A percentile compares a stretch with the other conserved stretches of the same genome.
Evolutionary conservation across 768 basidiomycete species (phyloP).

Genomic region (Lentinula lateritia): DNA sequence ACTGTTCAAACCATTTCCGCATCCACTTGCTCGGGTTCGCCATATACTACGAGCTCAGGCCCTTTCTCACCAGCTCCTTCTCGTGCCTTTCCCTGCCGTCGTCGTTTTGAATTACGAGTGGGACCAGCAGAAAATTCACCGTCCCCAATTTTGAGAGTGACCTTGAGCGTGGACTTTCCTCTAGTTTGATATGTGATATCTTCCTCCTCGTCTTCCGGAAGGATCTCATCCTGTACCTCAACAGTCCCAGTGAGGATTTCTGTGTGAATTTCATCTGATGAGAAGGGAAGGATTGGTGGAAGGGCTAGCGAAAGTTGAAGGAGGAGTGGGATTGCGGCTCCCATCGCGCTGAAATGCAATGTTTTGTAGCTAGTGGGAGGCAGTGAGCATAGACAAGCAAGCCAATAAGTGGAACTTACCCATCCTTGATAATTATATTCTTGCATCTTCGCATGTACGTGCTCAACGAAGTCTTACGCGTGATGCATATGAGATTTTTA

Average conservation of each 20-base stretch:
- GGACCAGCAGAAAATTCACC: constrained; percentile 28
- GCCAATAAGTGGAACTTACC: constrained; percentile 35
- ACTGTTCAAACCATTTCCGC: constrained; percentile 24
- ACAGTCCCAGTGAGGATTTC: constrained; percentile 66
- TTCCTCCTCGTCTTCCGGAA: constrained; percentile 72
- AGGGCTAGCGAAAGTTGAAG: constrained; percentile 65
- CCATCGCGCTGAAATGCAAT: constrained; percentile 76
- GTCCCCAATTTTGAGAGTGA: constrained; percentile 58
- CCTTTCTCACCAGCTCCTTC: neutral
- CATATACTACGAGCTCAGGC: constrained; percentile 14
- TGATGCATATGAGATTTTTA: constrained; percentile 75
- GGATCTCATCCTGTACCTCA: constrained; percentile 72
- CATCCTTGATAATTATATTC: constrained; percentile 63
- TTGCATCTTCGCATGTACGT: constrained; percentile 78
- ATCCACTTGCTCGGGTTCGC: constrained; percentile 31
- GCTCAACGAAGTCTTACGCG: constrained; percentile 68
- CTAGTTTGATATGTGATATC: constrained; percentile 61
- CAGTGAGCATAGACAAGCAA: neutral
- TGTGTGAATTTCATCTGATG: constrained; percentile 53
- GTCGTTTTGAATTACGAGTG: neutral
- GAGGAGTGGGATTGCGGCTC: constrained; percentile 84
- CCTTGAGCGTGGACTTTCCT: constrained; percentile 62
- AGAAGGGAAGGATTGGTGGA: constrained; percentile 66
- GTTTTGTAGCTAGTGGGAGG: constrained; percentile 52
- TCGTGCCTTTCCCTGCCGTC: neutral